phyloP scores from a whole-genome alignment of 208 protist species.

The Wallacemonas sp. region DNA sequence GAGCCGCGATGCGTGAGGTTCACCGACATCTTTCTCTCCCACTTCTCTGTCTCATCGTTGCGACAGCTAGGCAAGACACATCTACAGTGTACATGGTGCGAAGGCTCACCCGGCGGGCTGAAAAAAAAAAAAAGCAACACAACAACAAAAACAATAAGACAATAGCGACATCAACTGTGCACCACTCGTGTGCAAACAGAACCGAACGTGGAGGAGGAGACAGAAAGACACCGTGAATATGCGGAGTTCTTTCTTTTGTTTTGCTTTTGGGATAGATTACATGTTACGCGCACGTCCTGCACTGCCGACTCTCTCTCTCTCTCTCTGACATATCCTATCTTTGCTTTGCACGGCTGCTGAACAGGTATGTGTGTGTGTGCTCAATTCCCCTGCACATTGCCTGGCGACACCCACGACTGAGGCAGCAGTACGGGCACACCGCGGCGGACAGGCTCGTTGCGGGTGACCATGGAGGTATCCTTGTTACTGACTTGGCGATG shows the following conservation, averaged over 20 bases:
- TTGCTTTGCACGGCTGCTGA: too few species aligned
- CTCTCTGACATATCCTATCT: not conserved
- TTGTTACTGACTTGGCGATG: slow-evolving; percentile 21
- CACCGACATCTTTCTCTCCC: not conserved
- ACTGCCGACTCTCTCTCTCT: too few species aligned
- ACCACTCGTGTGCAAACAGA: too few species aligned
- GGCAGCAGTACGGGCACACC: slow-evolving; percentile 52
- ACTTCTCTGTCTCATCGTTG: too few species aligned
- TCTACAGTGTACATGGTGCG: too few species aligned
- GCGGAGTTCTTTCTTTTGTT: not conserved
- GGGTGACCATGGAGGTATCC: slow-evolving; percentile 30
- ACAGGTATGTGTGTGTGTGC: not conserved
- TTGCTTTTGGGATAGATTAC: too few species aligned
- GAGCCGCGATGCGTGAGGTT: not conserved
- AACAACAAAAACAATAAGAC: slow-evolving; percentile 4
- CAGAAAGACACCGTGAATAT: not conserved
- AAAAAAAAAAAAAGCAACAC: too few species aligned
- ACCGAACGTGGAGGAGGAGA: not conserved
- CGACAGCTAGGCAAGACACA: too few species aligned
- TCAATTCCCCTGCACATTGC: not conserved
- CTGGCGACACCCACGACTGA: slow-evolving; percentile 27
- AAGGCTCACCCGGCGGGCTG: not conserved
- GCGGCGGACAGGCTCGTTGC: slow-evolving; percentile 34
- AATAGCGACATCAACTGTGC: not conserved
- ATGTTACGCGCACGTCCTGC: too few species aligned